Evolutionary conservation across 306 rosid genomes (phyloP).

Genomic region (Acacia confusa): DNA sequence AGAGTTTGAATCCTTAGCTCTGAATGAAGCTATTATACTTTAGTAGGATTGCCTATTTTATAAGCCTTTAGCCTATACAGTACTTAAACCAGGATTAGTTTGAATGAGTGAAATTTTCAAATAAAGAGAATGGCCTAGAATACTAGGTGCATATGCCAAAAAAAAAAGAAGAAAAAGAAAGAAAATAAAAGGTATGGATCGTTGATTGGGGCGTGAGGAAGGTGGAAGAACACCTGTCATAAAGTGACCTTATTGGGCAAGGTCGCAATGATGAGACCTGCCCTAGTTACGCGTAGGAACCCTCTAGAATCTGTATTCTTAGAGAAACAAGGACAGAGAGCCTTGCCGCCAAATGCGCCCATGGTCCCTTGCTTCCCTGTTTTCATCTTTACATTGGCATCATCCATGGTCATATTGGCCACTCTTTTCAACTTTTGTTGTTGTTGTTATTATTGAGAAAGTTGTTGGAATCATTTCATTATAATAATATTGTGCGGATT

Average conservation of each 20-base stretch:
- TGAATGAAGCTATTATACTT: too few species aligned
- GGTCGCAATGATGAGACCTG: not conserved
- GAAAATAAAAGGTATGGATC: too few species aligned
- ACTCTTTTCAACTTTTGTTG: not conserved
- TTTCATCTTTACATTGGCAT: not conserved
- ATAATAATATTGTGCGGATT: not conserved
- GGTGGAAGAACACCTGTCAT: not conserved
- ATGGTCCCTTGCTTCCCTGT: not conserved
- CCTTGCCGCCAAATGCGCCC: not conserved
- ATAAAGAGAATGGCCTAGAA: too few species aligned
- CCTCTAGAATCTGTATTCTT: not conserved
- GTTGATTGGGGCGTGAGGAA: too few species aligned
- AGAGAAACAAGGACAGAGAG: not conserved
- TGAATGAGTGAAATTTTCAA: rapidly evolving
- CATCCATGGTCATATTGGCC: not conserved
- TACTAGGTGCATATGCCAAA: too few species aligned
- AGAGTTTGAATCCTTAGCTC: too few species aligned
- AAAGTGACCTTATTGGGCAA: not conserved
- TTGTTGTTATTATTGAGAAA: not conserved
- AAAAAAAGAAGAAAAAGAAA: too few species aligned
- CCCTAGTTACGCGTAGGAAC: not conserved
- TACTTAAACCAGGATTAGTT: too few species aligned
- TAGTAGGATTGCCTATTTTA: too few species aligned
- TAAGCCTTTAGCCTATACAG: rapidly evolving
- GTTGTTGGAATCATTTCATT: not conserved